A percentile compares a stretch with the other conserved stretches of the same genome.
phyloP scores from a whole-genome alignment of 345 rosid genomes.

The Eutrema yunnanense region DNA sequence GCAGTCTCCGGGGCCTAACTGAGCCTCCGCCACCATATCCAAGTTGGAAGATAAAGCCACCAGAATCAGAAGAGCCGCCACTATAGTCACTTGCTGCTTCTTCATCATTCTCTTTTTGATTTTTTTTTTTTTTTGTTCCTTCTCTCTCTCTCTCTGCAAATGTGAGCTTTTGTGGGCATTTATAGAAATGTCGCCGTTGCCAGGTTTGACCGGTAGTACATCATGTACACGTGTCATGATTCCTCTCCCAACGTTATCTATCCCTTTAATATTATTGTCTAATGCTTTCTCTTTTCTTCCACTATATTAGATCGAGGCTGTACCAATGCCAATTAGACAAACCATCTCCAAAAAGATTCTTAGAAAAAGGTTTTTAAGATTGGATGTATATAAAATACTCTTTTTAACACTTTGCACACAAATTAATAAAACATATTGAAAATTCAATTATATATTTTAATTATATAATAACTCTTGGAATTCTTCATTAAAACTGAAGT shows the following conservation, averaged over 20 bases:
- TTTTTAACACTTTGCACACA: too few species aligned
- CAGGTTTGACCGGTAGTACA: slow-evolving; percentile 24
- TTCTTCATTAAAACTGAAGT: too few species aligned
- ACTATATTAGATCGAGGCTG: neutral
- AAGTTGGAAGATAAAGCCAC: slow-evolving; percentile 22
- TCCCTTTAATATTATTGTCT: neutral
- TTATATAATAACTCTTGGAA: too few species aligned
- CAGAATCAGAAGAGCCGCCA: slow-evolving; percentile 19
- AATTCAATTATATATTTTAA: too few species aligned
- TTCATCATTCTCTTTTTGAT: neutral
- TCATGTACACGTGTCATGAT: slow-evolving; percentile 16
- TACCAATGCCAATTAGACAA: neutral
- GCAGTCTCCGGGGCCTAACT: slow-evolving; percentile 39
- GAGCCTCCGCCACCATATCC: slow-evolving; percentile 26
- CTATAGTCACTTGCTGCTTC: slow-evolving; percentile 23
- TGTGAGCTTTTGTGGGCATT: slow-evolving; percentile 1
- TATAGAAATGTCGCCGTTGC: slow-evolving; percentile 26
- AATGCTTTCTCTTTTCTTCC: neutral
- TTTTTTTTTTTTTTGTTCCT: neutral
- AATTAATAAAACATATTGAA: too few species aligned
- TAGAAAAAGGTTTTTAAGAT: too few species aligned
- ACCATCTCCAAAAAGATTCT: too few species aligned
- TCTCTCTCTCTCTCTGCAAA: neutral
- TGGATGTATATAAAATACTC: too few species aligned
- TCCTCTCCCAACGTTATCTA: neutral